Percentiles rank a stretch among this genome's conserved stretches.
phyloP scores from a whole-genome alignment of 345 rosid species.

The Bruguiera gymnorhiza region DNA sequence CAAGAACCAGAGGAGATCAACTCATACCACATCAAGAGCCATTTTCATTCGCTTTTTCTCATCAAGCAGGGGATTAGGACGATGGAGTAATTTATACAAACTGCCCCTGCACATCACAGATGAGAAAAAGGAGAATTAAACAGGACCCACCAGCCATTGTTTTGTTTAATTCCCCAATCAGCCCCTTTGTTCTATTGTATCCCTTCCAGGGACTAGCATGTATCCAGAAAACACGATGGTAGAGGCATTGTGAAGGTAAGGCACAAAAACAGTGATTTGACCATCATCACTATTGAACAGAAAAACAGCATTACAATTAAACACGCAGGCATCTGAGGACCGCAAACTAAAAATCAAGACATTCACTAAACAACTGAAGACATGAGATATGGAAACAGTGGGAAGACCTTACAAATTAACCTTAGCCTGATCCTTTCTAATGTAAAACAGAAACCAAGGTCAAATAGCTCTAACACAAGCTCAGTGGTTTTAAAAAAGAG shows the following conservation, averaged over 20 bases:
- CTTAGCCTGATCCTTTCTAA: too few species aligned
- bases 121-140: background rate
- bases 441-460: too few species aligned
- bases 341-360: background rate
- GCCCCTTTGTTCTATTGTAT: background rate
- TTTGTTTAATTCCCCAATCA: background rate
- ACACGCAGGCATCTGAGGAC: background rate
- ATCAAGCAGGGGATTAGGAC: slow-evolving; percentile 69
- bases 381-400: background rate
- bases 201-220: too few species aligned
- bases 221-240: background rate
- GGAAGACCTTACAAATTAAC: background rate
- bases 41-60: slow-evolving; percentile 86
- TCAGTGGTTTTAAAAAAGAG: slow-evolving; percentile 9
- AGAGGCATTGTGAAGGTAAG: too few species aligned
- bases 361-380: too few species aligned
- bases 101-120: slow-evolving; percentile 67
- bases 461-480: background rate
- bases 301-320: background rate
- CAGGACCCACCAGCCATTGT: background rate
- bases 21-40: slow-evolving; percentile 96
- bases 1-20: slow-evolving; percentile 2
- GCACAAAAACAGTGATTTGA: background rate
- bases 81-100: slow-evolving; percentile 82
- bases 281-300: background rate